Evolutionary conservation across 495 filamentous ascomycete genomes (phyloP).

Genomic region (Aspergillus kassunensis): DNA sequence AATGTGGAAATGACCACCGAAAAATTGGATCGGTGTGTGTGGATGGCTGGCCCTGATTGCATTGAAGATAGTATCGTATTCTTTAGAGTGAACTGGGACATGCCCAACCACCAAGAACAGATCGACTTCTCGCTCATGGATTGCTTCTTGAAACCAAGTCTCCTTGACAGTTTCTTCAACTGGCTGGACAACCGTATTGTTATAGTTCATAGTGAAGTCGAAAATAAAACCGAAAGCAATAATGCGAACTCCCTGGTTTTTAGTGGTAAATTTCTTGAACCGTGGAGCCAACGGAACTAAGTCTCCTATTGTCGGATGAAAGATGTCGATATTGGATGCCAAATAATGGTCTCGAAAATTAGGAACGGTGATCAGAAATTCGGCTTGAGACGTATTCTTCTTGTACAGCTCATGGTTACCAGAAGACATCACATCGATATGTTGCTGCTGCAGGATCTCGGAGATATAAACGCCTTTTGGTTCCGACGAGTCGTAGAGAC

Average conservation of each 20-base stretch:
- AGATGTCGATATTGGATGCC: conserved; percentile 89
- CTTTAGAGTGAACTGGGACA: conserved; percentile 72
- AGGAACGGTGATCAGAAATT: conserved; percentile 73
- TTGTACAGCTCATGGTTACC: conserved; percentile 97
- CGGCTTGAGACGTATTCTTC: conserved; percentile 65
- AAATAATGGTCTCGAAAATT: conserved; percentile 73
- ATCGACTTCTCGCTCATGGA: conserved; percentile 74
- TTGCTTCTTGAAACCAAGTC: conserved; percentile 84
- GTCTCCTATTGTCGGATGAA: conserved; percentile 62
- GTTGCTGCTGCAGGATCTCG: conserved; percentile 76
- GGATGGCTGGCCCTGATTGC: conserved; percentile 74
- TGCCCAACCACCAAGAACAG: conserved; percentile 86
- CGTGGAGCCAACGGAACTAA: conserved; percentile 74
- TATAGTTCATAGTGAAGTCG: conserved; percentile 82
- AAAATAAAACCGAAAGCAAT: conserved; percentile 92
- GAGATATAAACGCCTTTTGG: conserved; percentile 86
- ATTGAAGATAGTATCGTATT: conserved; percentile 71
- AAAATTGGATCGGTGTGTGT: conserved; percentile 85
- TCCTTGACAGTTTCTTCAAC: conserved; percentile 77
- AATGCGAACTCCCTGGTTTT: conserved; percentile 78
- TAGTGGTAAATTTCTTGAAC: conserved; percentile 83
- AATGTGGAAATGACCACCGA: conserved; percentile 89
- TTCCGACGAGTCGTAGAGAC: conserved; percentile 85
- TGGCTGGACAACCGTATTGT: conserved; percentile 79
- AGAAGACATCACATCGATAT: conserved; percentile 79